Conservation (phyloP, 2,329 filamentous ascomycete species). For the Scytalidium sp. region DNA sequence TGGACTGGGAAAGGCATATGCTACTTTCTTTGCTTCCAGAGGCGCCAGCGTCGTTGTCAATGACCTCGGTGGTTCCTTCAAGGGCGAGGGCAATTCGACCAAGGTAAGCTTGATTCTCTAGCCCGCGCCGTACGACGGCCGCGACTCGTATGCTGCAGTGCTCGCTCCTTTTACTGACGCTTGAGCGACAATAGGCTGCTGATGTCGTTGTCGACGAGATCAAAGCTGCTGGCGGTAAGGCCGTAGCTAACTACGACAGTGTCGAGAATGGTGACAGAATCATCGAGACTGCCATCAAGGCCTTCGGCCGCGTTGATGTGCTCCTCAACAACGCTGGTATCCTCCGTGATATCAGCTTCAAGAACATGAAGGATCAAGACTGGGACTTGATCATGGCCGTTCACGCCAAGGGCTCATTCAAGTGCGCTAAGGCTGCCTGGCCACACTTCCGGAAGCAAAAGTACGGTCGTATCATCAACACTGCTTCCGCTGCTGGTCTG, state of each 20-base stretch:
- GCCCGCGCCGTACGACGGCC: too few relatives aligned
- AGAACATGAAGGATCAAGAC: conserved; percentile 96
- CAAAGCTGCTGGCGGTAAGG: conserved; percentile 85
- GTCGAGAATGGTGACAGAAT: conserved; percentile 93
- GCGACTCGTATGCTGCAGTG: too few relatives aligned
- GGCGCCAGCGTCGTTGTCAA: conserved; percentile 96
- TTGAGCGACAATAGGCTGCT: conserved; percentile 58
- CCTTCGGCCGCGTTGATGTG: conserved; percentile 84
- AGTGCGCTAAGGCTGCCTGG: conserved; percentile 93
- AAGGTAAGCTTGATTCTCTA: conserved; percentile 59
- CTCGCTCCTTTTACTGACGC: not conserved
- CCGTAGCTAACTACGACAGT: conserved; percentile 95
- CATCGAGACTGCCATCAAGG: conserved; percentile 81
- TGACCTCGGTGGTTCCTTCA: conserved; percentile 89
- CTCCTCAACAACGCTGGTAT: conserved; percentile 99
- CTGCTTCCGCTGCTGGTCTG: conserved; percentile 89
- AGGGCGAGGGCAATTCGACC: conserved; percentile 82
- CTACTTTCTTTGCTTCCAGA: conserved; percentile 82
- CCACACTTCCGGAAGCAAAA: conserved; percentile 98
- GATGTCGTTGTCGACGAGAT: conserved; percentile 83
- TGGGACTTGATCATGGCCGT: conserved; percentile 96
- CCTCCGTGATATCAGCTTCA: conserved; percentile 88
- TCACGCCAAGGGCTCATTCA: conserved; percentile 91
- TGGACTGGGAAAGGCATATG: conserved; percentile 79
- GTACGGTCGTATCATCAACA: conserved; percentile 96